A percentile compares a stretch with the other conserved stretches of the same genome.
These are phyloP conservation scores for Silene vulgaris DNA, from an alignment of 179 eudicot genomes.

Conservation along the genomic window DNA sequence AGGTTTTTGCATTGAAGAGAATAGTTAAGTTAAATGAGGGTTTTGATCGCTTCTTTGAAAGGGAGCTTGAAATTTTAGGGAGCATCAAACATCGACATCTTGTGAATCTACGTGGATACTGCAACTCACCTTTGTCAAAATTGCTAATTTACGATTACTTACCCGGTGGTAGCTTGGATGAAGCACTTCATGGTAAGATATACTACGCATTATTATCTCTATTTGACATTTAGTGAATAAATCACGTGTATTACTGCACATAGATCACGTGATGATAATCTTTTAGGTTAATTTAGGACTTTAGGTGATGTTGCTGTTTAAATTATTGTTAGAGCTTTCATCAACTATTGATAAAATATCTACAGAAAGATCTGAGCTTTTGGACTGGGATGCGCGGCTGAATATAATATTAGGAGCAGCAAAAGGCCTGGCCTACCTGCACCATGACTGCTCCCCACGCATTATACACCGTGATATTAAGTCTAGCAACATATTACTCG, in stretches of 20 bases:
- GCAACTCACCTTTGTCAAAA: slow-evolving; percentile 86
- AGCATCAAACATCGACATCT: slow-evolving; percentile 92
- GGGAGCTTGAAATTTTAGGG: slow-evolving; percentile 96
- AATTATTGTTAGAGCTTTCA: neutral
- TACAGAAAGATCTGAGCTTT: slow-evolving; percentile 49
- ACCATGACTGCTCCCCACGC: slow-evolving; percentile 96
- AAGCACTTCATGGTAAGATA: slow-evolving; percentile 85
- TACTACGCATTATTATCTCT: slow-evolving; percentile 8
- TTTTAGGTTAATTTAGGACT: neutral
- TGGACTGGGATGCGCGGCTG: slow-evolving; percentile 86
- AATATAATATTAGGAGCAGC: slow-evolving; percentile 91
- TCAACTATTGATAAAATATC: slow-evolving; percentile 4
- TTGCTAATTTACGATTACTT: slow-evolving; percentile 83
- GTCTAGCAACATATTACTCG: slow-evolving; percentile 96
- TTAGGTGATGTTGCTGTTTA: neutral
- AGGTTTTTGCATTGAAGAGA: slow-evolving; percentile 82
- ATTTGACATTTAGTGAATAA: neutral
- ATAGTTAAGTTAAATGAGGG: slow-evolving; percentile 78
- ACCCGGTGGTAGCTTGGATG: slow-evolving; percentile 92
- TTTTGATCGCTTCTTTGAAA: slow-evolving; percentile 87
- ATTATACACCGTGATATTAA: slow-evolving; percentile 95
- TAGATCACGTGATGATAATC: no score
- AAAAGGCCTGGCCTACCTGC: slow-evolving; percentile 90
- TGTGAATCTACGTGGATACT: slow-evolving; percentile 93
- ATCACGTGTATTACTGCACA: neutral